These are phyloP conservation scores for Pseudoscleropodium purum DNA, from an alignment of 225 moss, liverwort and hornwort genomes.

Conservation along the genomic window DNA sequence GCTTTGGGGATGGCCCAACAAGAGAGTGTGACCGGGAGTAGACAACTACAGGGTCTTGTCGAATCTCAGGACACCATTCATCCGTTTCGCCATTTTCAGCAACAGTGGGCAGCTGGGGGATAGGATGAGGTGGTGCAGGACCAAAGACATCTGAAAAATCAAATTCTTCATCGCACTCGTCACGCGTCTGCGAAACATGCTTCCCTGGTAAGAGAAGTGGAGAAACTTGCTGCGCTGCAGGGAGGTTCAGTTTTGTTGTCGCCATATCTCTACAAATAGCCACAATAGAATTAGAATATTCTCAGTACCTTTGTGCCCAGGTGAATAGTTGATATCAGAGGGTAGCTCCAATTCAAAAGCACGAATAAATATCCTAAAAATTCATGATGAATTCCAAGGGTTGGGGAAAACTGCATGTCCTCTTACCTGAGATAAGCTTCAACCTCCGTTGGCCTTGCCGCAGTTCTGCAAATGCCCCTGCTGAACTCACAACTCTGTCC, in stretches of 20 bases:
- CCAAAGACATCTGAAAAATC: conserved; percentile 97
- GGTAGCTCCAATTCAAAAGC: background rate
- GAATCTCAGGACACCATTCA: conserved; percentile 51
- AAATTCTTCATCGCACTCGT: conserved; percentile 59
- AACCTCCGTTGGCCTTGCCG: conserved; percentile 38
- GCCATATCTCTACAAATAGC: conserved; percentile 18
- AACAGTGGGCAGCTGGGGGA: conserved; percentile 47
- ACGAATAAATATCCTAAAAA: background rate
- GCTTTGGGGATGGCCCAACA: conserved; percentile 85
- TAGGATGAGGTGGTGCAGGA: conserved; percentile 45
- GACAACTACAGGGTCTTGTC: conserved; percentile 52
- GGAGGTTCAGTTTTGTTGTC: conserved; percentile 10
- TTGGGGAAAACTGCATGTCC: background rate
- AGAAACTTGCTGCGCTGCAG: conserved; percentile 15
- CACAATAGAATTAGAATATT: background rate
- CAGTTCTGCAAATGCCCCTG: background rate
- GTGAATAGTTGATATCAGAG: background rate
- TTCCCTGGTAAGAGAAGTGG: conserved; percentile 30
- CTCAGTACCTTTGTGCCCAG: background rate
- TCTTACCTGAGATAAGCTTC: conserved; percentile 42
- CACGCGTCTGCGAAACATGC: conserved; percentile 4
- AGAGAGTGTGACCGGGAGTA: conserved; percentile 84
- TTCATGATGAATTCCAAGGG: background rate
- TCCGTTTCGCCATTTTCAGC: conserved; percentile 47
- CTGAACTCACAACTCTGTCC: conserved; percentile 36